Evolutionary conservation across 768 basidiomycete genomes (phyloP).

Genomic region (Neoboletus magnificus): DNA sequence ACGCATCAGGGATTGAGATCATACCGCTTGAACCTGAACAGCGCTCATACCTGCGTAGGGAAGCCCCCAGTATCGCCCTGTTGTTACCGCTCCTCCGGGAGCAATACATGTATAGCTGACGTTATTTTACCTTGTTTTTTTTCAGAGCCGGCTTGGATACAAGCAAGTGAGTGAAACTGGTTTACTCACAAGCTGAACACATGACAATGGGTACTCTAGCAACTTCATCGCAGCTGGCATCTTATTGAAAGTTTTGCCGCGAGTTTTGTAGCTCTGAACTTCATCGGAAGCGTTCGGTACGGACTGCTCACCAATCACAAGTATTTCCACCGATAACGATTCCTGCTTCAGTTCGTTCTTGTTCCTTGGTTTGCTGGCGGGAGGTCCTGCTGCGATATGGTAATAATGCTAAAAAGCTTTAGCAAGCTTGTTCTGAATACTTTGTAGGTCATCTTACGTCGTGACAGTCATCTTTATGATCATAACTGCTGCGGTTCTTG

Average conservation of each 20-base stretch:
- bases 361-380: slow-evolving; percentile 79
- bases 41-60: slow-evolving; percentile 98
- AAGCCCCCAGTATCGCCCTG: slow-evolving; percentile 75
- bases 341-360: slow-evolving; percentile 54
- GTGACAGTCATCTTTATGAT: slow-evolving; percentile 84
- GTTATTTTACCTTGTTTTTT: slow-evolving; percentile 25
- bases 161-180: slow-evolving; percentile 57
- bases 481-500: slow-evolving; percentile 82
- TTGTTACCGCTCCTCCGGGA: slow-evolving; percentile 39
- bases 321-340: neutral
- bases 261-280: slow-evolving; percentile 86
- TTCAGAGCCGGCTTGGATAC: slow-evolving; percentile 72
- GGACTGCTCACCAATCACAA: slow-evolving; percentile 1
- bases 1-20: slow-evolving; percentile 78
- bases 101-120: slow-evolving; percentile 50
- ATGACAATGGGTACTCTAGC: slow-evolving; percentile 39
- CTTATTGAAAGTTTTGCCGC: slow-evolving; percentile 83
- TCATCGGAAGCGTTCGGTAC: slow-evolving; percentile 83
- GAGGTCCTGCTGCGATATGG: slow-evolving; percentile 88
- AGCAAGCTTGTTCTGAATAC: slow-evolving; percentile 9
- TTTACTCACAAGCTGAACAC: neutral
- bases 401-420: slow-evolving; percentile 21
- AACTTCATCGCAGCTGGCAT: slow-evolving; percentile 85
- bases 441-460: slow-evolving; percentile 76
- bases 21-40: slow-evolving; percentile 98